Evolutionary conservation across 2,329 filamentous ascomycete genomes (phyloP), one percentile per base, ranked within the genome.

Genomic region (Neurospora crassa): DNA sequence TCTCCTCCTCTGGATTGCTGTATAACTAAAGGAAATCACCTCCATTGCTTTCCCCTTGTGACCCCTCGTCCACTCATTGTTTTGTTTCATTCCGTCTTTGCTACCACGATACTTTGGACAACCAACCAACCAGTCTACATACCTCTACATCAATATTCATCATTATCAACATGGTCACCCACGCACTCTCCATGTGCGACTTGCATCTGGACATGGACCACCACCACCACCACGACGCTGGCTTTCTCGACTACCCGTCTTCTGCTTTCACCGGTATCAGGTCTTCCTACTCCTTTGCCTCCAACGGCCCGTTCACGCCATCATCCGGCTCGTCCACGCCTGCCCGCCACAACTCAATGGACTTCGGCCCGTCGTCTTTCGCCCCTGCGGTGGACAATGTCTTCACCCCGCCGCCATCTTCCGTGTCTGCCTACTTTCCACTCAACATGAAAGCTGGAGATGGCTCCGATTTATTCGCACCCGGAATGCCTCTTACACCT

Each of bases 141-240:
- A 70, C 69, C 20, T 24, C 24, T 7, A 70, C 69, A 34, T n/a
- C n/a, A n/a, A n/a, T 67, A 29, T 43, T 34, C 42, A 40, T 68
- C 24, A 37, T 37, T 63, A 70, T 45, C 67, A 69, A 73, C 71
- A 76, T 76, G 74, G 72, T 70, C 11, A 68, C 70, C 43, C 29
- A 59, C 67, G 73, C 71, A 69, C 67, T 72, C 59, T 68, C 74
- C 24, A 63, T 74, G 71, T 72, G 47, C 68, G 68, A 71, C 53
- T n/a, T 74, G 34, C 72, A 76, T 37, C 73, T 76, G 79, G 74
- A 82, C 79, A 78, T 84, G 78, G 79, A 81, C 71, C 75, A 77
- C 71, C 71, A 81, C 71, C 71, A 81, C 71, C 75, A 77, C 71
- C 71, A 69, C n/a, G 75, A 76, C 67, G 75, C 77, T 20, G 75